A percentile compares a stretch with the other conserved stretches of the same genome.
Conservation (phyloP, 305 asterid genomes). For the Striga hermonthica region DNA sequence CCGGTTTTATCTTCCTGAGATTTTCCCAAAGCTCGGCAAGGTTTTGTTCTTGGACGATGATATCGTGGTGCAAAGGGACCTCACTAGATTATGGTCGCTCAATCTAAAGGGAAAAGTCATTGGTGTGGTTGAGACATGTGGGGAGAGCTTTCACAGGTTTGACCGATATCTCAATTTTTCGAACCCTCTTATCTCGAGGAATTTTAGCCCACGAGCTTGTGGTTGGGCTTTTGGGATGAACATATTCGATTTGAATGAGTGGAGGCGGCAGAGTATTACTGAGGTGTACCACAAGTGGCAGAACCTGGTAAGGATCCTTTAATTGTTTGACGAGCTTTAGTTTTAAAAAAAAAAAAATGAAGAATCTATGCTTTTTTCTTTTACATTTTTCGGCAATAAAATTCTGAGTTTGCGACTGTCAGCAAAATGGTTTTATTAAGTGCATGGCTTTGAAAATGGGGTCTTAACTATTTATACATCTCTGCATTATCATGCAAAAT, state of each 20-base stretch:
- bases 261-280: conserved; percentile 81
- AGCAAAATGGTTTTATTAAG: too few relatives aligned
- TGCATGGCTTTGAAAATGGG: too few relatives aligned
- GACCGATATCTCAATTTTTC: conserved; percentile 89
- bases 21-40: conserved; percentile 74
- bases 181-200: conserved; percentile 65
- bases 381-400: not conserved
- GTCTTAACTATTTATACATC: too few relatives aligned
- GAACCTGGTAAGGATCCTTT: conserved; percentile 52
- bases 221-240: conserved; percentile 96
- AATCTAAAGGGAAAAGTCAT: conserved; percentile 76
- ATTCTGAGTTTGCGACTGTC: too few relatives aligned
- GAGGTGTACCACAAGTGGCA: conserved; percentile 87
- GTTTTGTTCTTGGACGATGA: conserved; percentile 89
- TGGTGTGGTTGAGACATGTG: conserved; percentile 90
- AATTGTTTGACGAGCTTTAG: not conserved
- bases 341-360: not conserved
- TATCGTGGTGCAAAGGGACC: conserved; percentile 68
- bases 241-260: conserved; percentile 59
- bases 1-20: conserved; percentile 84
- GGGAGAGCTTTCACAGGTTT: conserved; percentile 84
- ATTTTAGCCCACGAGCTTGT: conserved; percentile 74
- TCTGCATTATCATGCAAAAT: too few relatives aligned
- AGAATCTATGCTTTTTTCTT: not conserved
- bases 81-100: conserved; percentile 70